phyloP scores from a whole-genome alignment of 331 rosid genomes.

The Acacia concinna region DNA sequence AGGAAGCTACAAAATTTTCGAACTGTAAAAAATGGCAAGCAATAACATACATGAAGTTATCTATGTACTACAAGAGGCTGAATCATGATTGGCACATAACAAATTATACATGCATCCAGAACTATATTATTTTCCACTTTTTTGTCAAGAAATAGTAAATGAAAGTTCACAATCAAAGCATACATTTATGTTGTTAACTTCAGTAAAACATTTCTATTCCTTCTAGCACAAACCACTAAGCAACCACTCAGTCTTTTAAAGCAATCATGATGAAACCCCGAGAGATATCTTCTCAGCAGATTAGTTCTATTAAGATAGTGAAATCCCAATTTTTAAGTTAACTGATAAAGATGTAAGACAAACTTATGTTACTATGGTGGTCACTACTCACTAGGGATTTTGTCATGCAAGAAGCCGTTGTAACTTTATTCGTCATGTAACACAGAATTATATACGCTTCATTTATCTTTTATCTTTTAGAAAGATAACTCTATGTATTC shows the following conservation, averaged over 20 bases:
- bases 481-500: not conserved
- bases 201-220: not conserved
- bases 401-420: not conserved
- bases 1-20: conserved; percentile 28
- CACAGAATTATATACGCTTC: not conserved
- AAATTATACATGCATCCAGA: not conserved
- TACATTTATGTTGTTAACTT: not conserved
- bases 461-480: not conserved
- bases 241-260: not conserved
- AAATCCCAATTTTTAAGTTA: not conserved
- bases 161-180: not conserved
- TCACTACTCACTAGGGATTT: not conserved
- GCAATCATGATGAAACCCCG: not conserved
- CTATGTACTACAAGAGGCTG: not conserved
- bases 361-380: too few species aligned
- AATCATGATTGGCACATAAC: not conserved
- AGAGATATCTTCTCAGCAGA: not conserved
- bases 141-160: not conserved
- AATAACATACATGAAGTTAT: conserved; percentile 10
- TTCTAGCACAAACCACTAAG: not conserved
- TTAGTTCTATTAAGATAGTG: not conserved
- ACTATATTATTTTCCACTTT: not conserved
- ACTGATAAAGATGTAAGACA: not conserved
- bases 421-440: not conserved
- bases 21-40: conserved; percentile 4